Evolutionary conservation across 108 stramenopile species (phyloP).

Genomic region (Cyclotella choctawhatcheeana): DNA sequence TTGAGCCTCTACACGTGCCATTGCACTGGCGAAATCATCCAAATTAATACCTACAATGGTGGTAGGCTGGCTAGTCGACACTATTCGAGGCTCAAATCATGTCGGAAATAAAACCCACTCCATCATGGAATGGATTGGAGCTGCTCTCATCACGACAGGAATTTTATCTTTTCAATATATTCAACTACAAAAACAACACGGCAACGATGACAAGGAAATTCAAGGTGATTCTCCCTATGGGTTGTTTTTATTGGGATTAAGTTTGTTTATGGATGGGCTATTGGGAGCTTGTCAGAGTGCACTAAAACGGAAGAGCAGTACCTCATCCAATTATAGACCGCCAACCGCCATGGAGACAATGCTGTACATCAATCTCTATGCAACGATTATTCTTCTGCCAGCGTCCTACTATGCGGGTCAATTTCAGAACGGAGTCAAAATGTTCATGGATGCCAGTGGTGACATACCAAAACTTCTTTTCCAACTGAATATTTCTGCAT

Average conservation of each 20-base stretch:
- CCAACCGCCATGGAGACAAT: constrained; percentile 86
- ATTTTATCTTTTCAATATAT: constrained; percentile 79
- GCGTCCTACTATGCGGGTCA: constrained; percentile 67
- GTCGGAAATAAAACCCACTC: constrained; percentile 39
- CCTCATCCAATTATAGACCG: constrained; percentile 32
- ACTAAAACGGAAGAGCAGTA: constrained; percentile 47
- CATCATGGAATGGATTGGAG: constrained; percentile 76
- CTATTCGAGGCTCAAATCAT: constrained; percentile 15
- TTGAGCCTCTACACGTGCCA: no score
- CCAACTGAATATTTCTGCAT: constrained; percentile 72
- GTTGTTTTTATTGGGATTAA: constrained; percentile 60
- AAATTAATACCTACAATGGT: constrained; percentile 96
- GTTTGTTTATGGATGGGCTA: constrained; percentile 79
- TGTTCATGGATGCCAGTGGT: constrained; percentile 46
- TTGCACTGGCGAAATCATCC: constrained; percentile 91
- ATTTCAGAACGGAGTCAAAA: constrained; percentile 60
- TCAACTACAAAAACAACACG: constrained; percentile 55
- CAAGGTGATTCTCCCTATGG: constrained; percentile 67
- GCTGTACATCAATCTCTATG: constrained; percentile 79
- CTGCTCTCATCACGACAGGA: constrained; percentile 73
- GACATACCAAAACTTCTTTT: constrained; percentile 35
- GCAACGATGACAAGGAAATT: constrained; percentile 21
- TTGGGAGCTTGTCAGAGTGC: constrained; percentile 78
- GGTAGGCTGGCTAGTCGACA: constrained; percentile 70
- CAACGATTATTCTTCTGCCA: constrained; percentile 69